Conservation (phyloP, 2,329 filamentous ascomycete species). For the Grosmannia serpens region DNA sequence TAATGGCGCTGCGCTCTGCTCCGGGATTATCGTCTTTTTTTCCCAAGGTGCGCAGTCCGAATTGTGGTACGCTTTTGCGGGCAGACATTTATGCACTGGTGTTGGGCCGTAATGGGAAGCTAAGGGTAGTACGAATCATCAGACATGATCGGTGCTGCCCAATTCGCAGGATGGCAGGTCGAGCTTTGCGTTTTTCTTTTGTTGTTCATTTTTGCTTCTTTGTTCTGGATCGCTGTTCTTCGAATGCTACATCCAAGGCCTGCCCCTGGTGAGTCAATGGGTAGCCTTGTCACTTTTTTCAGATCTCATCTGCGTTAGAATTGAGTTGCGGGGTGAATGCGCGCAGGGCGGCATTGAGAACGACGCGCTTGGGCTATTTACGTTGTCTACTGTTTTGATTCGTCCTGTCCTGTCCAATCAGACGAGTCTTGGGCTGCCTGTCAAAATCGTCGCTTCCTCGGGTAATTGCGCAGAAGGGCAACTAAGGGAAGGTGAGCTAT, state of each 20-base stretch:
- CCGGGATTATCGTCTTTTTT: neutral
- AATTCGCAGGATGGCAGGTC: neutral
- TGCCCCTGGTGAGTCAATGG: neutral
- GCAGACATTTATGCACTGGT: neutral
- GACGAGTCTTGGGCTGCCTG: neutral
- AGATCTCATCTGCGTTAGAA: constrained; percentile 1
- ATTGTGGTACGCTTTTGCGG: neutral
- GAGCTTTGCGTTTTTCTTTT: neutral
- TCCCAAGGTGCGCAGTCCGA: neutral
- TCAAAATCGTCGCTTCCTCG: neutral
- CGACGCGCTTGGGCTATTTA: neutral
- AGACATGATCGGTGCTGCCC: neutral
- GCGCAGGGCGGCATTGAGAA: neutral
- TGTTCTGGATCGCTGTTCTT: neutral
- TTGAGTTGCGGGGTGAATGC: neutral
- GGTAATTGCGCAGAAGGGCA: neutral
- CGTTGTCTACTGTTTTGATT: neutral
- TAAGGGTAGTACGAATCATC: neutral
- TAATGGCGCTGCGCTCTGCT: neutral
- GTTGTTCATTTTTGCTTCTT: neutral
- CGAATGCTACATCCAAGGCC: neutral
- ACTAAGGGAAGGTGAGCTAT: neutral
- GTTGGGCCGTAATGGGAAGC: neutral
- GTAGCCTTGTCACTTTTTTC: neutral
- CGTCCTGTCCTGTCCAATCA: neutral